Conservation (phyloP, 139 green algal genomes). For the Closterium sp. region DNA sequence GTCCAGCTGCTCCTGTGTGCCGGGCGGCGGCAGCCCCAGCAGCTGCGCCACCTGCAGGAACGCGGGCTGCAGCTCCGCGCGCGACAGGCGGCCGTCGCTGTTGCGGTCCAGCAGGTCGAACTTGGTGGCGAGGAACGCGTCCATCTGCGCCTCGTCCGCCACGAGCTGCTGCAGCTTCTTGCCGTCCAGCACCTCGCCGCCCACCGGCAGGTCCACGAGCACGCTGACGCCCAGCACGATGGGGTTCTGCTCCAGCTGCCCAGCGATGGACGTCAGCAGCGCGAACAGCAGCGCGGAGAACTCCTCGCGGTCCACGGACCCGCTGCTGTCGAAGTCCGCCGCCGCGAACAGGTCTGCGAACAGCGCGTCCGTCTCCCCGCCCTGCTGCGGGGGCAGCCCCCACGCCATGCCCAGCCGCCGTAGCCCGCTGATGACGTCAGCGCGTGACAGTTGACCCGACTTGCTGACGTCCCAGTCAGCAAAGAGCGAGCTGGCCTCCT, state of each 20-base stretch:
- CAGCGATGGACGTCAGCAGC: constrained; percentile 11
- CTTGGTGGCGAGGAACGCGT: constrained; percentile 17
- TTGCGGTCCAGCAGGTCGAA: constrained; percentile 36
- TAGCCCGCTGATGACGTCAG: constrained; percentile 16
- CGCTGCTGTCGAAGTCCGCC: constrained; percentile 26
- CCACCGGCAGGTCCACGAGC: not conserved
- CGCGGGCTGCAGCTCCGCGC: constrained; percentile 16
- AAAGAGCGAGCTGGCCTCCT: constrained; percentile 12
- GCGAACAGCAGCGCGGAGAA: constrained; percentile 10
- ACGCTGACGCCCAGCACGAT: constrained; percentile 21
- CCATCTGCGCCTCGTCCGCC: constrained; percentile 12
- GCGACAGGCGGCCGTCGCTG: constrained; percentile 14
- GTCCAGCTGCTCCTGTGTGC: constrained; percentile 23
- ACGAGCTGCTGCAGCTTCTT: constrained; percentile 26
- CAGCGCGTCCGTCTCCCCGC: constrained; percentile 3
- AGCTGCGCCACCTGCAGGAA: constrained; percentile 8
- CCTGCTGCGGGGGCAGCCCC: constrained; percentile 18
- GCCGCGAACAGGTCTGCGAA: constrained; percentile 22
- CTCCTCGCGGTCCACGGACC: constrained; percentile 33
- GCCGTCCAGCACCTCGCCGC: constrained; percentile 29
- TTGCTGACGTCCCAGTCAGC: constrained; percentile 33
- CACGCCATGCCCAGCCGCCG: constrained; percentile 13
- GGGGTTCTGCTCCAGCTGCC: constrained; percentile 32
- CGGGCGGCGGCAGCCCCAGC: constrained; percentile 26
- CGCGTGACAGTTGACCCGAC: constrained; percentile 12